Conservation (phyloP, 2,329 filamentous ascomycete species). For the Fusarium denticulatum region DNA sequence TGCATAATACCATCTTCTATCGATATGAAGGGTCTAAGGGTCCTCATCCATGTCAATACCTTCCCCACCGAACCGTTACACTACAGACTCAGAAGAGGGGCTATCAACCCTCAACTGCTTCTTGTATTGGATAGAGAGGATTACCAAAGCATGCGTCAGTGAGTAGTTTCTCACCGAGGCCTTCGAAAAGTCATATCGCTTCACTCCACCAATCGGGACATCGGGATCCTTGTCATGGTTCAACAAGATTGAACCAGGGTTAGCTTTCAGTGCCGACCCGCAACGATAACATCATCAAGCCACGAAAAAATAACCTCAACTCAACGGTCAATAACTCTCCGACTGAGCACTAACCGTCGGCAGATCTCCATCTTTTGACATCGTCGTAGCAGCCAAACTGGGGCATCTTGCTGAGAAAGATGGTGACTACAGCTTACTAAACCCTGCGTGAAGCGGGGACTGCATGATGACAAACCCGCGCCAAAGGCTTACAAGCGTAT, state of each 20-base stretch:
- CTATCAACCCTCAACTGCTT: accelerated
- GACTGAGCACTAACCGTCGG: neutral
- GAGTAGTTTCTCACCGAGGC: neutral
- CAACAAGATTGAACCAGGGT: neutral
- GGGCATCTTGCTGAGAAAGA: slow-evolving; percentile 20
- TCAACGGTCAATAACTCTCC: neutral
- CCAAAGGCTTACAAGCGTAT: slow-evolving; percentile 18
- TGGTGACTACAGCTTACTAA: slow-evolving; percentile 28
- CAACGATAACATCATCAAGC: neutral
- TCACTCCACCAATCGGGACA: neutral
- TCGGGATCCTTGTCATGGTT: neutral
- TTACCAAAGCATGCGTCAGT: slow-evolving; percentile 13
- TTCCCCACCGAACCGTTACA: neutral
- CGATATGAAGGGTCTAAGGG: neutral
- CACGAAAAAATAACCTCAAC: neutral
- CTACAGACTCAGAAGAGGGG: neutral
- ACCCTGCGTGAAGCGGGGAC: neutral
- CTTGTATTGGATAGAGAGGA: neutral
- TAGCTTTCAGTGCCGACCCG: neutral
- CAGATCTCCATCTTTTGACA: neutral
- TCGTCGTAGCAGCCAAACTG: neutral
- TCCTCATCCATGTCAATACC: neutral
- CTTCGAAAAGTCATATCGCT: neutral
- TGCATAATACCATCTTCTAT: neutral
- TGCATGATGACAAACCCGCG: slow-evolving; percentile 25